phyloP scores from a whole-genome alignment of 2,329 filamentous ascomycete genomes.

The Sclerotinia nivalis region DNA sequence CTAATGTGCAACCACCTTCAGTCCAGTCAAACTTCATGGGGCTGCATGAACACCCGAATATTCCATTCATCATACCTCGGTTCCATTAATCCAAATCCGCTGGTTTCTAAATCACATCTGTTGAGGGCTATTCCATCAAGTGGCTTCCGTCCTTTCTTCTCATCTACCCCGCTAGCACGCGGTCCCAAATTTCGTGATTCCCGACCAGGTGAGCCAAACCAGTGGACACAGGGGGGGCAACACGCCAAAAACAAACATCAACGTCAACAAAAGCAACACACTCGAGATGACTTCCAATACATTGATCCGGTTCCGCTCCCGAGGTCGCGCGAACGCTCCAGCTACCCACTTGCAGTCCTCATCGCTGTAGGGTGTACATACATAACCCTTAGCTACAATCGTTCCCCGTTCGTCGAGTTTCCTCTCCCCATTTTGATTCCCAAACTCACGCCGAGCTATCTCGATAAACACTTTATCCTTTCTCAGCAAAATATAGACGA shows the following conservation, averaged over 20 bases:
- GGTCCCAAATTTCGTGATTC: not conserved
- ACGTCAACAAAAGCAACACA: not conserved
- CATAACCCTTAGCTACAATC: conserved; percentile 17
- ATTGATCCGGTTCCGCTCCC: not conserved
- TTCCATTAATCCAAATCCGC: not conserved
- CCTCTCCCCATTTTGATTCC: not conserved
- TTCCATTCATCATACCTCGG: not conserved
- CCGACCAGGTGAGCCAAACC: not conserved
- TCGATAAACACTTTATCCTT: conserved; percentile 3
- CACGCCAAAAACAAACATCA: not conserved
- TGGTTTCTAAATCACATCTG: not conserved
- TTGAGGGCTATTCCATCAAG: not conserved
- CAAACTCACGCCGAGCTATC: not conserved
- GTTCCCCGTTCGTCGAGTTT: not conserved
- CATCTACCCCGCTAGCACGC: conserved; percentile 5
- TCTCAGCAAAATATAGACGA: conserved; percentile 15
- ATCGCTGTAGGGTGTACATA: conserved; percentile 13
- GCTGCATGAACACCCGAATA: not conserved
- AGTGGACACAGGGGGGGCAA: not conserved
- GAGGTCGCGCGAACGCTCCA: not conserved
- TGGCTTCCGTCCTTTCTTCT: conserved; percentile 13
- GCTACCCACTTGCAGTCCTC: conserved; percentile 14
- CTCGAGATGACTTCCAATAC: not conserved
- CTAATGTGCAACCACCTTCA: not conserved
- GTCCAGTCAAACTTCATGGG: not conserved